Evolutionary conservation across 306 rosid genomes (phyloP).

Genomic region (Delonix regia): DNA sequence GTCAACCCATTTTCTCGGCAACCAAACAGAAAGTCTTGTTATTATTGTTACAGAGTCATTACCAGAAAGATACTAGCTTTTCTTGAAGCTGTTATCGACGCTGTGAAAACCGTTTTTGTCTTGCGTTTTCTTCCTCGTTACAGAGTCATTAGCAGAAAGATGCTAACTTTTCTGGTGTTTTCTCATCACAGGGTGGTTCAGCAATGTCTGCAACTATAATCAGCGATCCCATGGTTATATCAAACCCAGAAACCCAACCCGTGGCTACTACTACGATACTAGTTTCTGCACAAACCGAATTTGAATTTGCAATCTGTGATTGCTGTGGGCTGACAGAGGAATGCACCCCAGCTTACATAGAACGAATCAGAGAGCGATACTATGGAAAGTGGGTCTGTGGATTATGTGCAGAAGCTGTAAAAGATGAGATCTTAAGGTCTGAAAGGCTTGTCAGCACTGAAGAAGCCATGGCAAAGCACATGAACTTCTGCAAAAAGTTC

Average conservation of each 20-base stretch:
- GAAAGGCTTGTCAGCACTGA: conserved; percentile 74
- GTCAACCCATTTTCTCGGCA: background rate
- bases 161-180: background rate
- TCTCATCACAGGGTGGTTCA: conserved; percentile 54
- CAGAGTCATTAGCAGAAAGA: background rate
- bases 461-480: conserved; percentile 82
- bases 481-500: conserved; percentile 74
- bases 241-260: conserved; percentile 68
- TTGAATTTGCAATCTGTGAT: conserved; percentile 80
- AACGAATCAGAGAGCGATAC: conserved; percentile 67
- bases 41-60: background rate
- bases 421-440: conserved; percentile 80
- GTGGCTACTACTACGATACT: conserved; percentile 35
- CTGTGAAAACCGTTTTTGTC: background rate
- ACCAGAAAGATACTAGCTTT: background rate
- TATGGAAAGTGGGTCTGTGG: conserved; percentile 92
- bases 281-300: conserved; percentile 50
- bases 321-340: conserved; percentile 94
- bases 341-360: conserved; percentile 86
- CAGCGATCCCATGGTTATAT: conserved; percentile 63
- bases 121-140: background rate
- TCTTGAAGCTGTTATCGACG: background rate
- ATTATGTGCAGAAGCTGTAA: conserved; percentile 87
- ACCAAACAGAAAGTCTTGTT: background rate
- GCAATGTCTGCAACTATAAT: conserved; percentile 72